phyloP scores from a whole-genome alignment of 257 asterid species.

The Thymus quinquecostatus region DNA sequence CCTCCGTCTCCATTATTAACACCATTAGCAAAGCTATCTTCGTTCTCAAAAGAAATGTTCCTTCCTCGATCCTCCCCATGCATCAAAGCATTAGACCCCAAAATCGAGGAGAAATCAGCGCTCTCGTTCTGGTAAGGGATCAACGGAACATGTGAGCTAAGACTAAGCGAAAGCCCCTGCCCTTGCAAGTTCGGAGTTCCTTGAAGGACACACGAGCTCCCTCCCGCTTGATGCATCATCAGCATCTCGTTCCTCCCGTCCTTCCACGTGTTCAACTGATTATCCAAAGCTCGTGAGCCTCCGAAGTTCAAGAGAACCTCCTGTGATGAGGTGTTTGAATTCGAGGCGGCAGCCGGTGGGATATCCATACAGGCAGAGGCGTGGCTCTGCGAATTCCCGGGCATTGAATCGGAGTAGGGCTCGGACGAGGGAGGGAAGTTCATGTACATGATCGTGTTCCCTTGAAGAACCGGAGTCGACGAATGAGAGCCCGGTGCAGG shows the following conservation, averaged over 20 bases:
- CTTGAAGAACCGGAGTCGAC: constrained; percentile 46
- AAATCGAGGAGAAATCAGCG: constrained; percentile 45
- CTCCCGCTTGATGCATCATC: constrained; percentile 41
- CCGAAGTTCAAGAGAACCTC: constrained; percentile 53
- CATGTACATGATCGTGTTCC: constrained; percentile 60
- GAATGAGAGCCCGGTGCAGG: constrained; percentile 54
- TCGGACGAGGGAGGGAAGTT: constrained; percentile 63
- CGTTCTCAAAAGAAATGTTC: constrained; percentile 43
- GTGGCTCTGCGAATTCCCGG: constrained; percentile 45
- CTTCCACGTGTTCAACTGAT: constrained; percentile 54
- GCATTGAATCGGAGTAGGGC: constrained; percentile 45
- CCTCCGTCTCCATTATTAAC: constrained; percentile 6
- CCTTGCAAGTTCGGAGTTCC: constrained; percentile 46
- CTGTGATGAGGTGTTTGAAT: constrained; percentile 48
- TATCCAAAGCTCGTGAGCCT: constrained; percentile 45
- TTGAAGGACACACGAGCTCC: constrained; percentile 44
- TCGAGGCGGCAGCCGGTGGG: constrained; percentile 38
- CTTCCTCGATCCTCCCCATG: constrained; percentile 45
- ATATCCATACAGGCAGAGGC: constrained; percentile 34
- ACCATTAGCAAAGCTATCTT: constrained; percentile 37
- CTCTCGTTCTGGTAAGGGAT: constrained; percentile 48
- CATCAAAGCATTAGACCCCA: constrained; percentile 38
- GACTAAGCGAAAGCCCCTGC: constrained; percentile 86
- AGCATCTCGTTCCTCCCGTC: constrained; percentile 49
- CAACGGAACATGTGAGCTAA: constrained; percentile 59